These are phyloP conservation scores for Solanum raphanifolium DNA, from an alignment of 257 asterid species.

Conservation along the genomic window DNA sequence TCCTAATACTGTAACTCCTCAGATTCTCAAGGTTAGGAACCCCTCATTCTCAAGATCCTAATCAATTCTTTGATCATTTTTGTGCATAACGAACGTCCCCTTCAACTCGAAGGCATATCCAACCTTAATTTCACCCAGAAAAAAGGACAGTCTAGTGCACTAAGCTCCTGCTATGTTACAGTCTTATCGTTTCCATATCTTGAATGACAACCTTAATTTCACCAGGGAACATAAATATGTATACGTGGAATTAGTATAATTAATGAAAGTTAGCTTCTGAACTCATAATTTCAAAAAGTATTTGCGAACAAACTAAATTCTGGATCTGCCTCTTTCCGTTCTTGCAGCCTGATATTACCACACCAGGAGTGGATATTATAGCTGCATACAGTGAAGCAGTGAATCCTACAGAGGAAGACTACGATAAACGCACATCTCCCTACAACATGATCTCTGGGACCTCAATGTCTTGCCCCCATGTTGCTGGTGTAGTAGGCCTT, in stretches of 20 bases:
- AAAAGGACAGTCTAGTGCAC: not conserved
- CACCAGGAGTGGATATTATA: slow-evolving; percentile 53
- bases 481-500: slow-evolving; percentile 48
- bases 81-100: not conserved
- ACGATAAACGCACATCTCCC: slow-evolving; percentile 20
- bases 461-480: slow-evolving; percentile 73
- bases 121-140: not conserved
- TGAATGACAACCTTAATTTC: not conserved
- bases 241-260: not conserved
- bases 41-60: not conserved
- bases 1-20: slow-evolving; percentile 21
- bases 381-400: slow-evolving; percentile 32
- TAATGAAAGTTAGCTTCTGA: not conserved
- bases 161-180: not conserved
- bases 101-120: not conserved
- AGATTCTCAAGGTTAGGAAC: slow-evolving; percentile 31
- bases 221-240: not conserved
- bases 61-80: not conserved
- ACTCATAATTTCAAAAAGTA: not conserved
- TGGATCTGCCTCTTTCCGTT: not conserved
- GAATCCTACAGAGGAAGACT: slow-evolving; percentile 5
- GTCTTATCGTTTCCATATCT: not conserved
- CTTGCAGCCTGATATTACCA: slow-evolving; percentile 59
- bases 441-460: slow-evolving; percentile 31
- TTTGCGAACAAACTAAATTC: not conserved